Conservation (phyloP, 768 basidiomycete genomes). For the Leccinum rimulosum region DNA sequence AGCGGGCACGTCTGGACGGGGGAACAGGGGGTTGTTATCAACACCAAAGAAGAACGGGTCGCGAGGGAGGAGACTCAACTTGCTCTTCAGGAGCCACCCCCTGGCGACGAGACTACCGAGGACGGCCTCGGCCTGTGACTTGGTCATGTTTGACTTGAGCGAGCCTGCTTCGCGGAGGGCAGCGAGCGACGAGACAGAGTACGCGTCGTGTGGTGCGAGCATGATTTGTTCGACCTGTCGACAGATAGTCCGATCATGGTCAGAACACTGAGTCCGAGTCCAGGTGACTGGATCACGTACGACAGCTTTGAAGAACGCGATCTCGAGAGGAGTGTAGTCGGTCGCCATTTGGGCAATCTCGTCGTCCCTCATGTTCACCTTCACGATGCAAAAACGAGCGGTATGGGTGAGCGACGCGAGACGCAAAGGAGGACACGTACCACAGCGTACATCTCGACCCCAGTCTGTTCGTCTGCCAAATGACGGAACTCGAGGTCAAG, state of each 20-base stretch:
- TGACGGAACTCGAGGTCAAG: slow-evolving; percentile 73
- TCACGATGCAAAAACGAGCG: neutral
- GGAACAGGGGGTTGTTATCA: neutral
- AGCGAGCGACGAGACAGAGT: slow-evolving; percentile 72
- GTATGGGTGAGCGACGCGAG: neutral
- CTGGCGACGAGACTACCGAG: slow-evolving; percentile 81
- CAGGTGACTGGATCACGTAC: slow-evolving; percentile 41
- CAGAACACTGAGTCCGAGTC: neutral
- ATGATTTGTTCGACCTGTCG: slow-evolving; percentile 83
- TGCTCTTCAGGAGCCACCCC: slow-evolving; percentile 76
- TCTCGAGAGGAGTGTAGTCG: slow-evolving; percentile 75
- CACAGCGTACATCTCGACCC: slow-evolving; percentile 63
- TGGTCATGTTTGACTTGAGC: slow-evolving; percentile 64
- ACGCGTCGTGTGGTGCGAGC: slow-evolving; percentile 71
- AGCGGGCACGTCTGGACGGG: slow-evolving; percentile 55
- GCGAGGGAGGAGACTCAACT: slow-evolving; percentile 40
- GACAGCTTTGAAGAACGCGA: slow-evolving; percentile 80
- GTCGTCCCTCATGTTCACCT: slow-evolving; percentile 83
- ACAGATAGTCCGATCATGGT: neutral
- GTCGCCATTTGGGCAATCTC: slow-evolving; percentile 83
- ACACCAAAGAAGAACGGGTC: neutral
- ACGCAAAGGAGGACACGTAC: slow-evolving; percentile 40
- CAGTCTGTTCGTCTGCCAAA: slow-evolving; percentile 60
- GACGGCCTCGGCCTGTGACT: slow-evolving; percentile 70
- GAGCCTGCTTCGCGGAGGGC: slow-evolving; percentile 68